phyloP scores from a whole-genome alignment of 2,329 filamentous ascomycete genomes.

The Pseudogymnoascus sp. region DNA sequence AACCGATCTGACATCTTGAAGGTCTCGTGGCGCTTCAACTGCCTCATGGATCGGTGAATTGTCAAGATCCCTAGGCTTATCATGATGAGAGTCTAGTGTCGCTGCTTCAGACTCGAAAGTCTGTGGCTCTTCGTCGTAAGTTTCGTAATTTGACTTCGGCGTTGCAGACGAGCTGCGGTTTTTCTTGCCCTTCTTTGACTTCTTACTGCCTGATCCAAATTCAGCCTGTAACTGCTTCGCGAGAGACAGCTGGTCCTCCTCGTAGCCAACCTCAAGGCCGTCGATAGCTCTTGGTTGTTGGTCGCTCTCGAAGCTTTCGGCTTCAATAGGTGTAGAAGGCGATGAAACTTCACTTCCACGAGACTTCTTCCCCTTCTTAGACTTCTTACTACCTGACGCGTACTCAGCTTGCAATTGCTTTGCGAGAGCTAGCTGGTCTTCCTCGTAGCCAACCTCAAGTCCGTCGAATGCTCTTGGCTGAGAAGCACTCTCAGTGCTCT shows the following conservation, averaged over 20 bases:
- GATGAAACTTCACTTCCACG: not conserved
- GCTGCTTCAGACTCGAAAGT: not conserved
- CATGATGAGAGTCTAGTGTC: not conserved
- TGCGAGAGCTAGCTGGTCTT: slow-evolving; percentile 25
- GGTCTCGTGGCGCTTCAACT: not conserved
- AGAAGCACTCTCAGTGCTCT: not conserved
- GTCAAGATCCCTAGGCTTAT: not conserved
- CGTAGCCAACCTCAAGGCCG: slow-evolving; percentile 14
- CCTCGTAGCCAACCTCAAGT: slow-evolving; percentile 20
- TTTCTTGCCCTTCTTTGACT: slow-evolving; percentile 26
- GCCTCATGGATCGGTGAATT: not conserved
- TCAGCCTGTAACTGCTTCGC: not conserved
- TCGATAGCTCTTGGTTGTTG: slow-evolving; percentile 15
- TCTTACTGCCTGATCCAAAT: slow-evolving; percentile 32
- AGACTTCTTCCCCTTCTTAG: slow-evolving; percentile 17
- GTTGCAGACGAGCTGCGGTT: slow-evolving; percentile 15
- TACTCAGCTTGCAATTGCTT: slow-evolving; percentile 18
- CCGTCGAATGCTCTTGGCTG: not conserved
- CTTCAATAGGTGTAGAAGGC: not conserved
- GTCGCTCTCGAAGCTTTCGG: not conserved
- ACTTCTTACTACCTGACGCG: slow-evolving; percentile 29
- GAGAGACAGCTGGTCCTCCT: not conserved
- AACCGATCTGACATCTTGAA: not conserved
- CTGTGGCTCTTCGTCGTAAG: not conserved
- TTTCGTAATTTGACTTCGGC: slow-evolving; percentile 2